Evolutionary conservation across 306 rosid species (phyloP), one percentile per base, ranked within the genome.

Genomic region (Leucaena leucocephala): DNA sequence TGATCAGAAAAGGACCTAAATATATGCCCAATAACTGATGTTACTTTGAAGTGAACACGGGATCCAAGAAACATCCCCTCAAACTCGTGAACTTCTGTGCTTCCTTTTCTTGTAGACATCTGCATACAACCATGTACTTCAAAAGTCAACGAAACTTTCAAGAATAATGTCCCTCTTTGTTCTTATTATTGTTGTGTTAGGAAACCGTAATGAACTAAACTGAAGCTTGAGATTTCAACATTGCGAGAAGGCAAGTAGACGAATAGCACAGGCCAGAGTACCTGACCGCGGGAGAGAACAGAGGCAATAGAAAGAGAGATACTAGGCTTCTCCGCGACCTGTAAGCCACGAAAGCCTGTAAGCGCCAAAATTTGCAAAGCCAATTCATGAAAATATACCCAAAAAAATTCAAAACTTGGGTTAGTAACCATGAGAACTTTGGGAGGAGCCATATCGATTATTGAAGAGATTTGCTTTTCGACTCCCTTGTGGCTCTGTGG

Each of bases 241-340:
- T 38, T 39, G 17, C 54, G 52, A 61, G 10, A 21, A 21, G 11
- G 72, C 36, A 63, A 68, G 66, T 9, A 36, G 22, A 42, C 35
- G 27, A 21, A 11, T 22, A 77, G 38, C 48, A 52, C 38, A 33
- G 40, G 40, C 40, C 17, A 61, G 44, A 49, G 61, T 81, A 92
- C 98, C 86, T 87, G 89, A 59, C 93, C 86, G 48, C 34, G 90
- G 54, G 98, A 94, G 83, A 94, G 97, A 67, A 82, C 91, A 42
- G 90, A 70, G 44, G 98, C 95, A 74, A 94, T 89, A 22, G 97
- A 89, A 66, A 88, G 89, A 80, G 98, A 93, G 79, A 94, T 94
- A 87, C 97, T 94, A 36, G 97, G 98, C 86, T 94, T 94, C 91
- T 94, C 97, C 12, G 95, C 97, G 3, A 94, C 98, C 97, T 94